Evolutionary conservation across 768 basidiomycete genomes (phyloP).

Genomic region (Lyophyllum decastes): DNA sequence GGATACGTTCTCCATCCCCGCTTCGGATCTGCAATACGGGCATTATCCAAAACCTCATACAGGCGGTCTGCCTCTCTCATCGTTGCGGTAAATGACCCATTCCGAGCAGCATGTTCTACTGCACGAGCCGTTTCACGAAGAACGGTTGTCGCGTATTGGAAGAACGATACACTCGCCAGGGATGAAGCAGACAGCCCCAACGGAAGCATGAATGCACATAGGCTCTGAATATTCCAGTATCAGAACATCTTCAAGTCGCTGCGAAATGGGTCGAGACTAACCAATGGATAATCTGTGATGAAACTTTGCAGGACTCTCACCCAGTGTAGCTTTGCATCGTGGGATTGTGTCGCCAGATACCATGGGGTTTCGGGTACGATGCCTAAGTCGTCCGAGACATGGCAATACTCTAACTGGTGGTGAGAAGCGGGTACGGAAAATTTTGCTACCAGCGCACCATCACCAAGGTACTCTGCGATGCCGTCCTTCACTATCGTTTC

Average conservation of each 20-base stretch:
- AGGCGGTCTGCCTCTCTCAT: constrained; percentile 20
- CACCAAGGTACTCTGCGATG: constrained; percentile 24
- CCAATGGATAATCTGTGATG: constrained; percentile 34
- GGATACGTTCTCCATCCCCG: constrained; percentile 5
- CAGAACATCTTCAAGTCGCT: background rate
- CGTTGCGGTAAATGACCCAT: constrained; percentile 13
- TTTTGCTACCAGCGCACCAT: constrained; percentile 24
- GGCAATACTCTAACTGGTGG: background rate
- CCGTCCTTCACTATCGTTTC: constrained; percentile 39
- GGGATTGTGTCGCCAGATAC: background rate
- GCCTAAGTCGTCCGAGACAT: background rate
- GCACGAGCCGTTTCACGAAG: constrained; percentile 11
- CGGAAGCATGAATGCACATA: constrained; percentile 23
- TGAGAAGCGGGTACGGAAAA: background rate
- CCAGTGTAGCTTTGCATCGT: background rate
- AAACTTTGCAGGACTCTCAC: background rate
- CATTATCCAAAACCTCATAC: constrained; percentile 15
- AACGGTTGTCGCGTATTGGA: constrained; percentile 29
- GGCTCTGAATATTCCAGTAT: constrained; percentile 9
- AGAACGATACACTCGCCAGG: constrained; percentile 32
- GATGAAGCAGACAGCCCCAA: constrained; percentile 27
- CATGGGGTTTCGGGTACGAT: background rate
- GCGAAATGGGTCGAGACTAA: constrained; percentile 16
- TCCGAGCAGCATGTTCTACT: background rate
- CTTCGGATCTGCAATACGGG: background rate